Conservation (phyloP, 2,329 filamentous ascomycete genomes). For the Xylariales sp. region DNA sequence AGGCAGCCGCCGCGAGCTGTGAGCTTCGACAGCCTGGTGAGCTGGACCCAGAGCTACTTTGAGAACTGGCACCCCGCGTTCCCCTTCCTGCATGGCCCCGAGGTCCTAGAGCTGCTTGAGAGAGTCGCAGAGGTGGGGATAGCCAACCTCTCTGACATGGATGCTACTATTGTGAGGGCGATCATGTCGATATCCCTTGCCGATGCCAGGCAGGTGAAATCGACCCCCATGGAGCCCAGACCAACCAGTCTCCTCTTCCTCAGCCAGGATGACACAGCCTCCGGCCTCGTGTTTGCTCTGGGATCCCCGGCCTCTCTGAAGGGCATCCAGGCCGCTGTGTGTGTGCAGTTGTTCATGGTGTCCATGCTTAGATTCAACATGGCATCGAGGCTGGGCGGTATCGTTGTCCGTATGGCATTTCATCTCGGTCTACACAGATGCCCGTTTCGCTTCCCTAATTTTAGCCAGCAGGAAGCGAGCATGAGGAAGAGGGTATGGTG, state of each 20-base stretch:
- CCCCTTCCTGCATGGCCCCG: slow-evolving; percentile 51
- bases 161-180: slow-evolving; percentile 40
- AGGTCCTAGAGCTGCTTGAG: slow-evolving; percentile 42
- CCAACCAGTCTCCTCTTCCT: slow-evolving; percentile 41
- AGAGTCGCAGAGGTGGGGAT: slow-evolving; percentile 28
- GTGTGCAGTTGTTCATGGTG: slow-evolving; percentile 49
- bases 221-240: slow-evolving; percentile 23
- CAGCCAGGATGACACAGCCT: slow-evolving; percentile 44
- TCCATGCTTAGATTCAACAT: slow-evolving; percentile 53
- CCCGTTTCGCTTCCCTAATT: slow-evolving; percentile 46
- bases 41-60: slow-evolving; percentile 50
- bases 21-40: slow-evolving; percentile 43
- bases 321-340: slow-evolving; percentile 45
- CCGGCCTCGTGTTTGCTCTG: slow-evolving; percentile 41
- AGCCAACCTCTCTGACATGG: slow-evolving; percentile 23
- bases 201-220: slow-evolving; percentile 42
- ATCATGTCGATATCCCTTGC: slow-evolving; percentile 50
- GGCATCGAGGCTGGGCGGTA: slow-evolving; percentile 50
- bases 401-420: slow-evolving; percentile 50
- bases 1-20: slow-evolving; percentile 15
- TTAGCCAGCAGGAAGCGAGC: slow-evolving; percentile 38
- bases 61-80: slow-evolving; percentile 54
- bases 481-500: slow-evolving; percentile 51
- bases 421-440: slow-evolving; percentile 57
- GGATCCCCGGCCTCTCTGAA: slow-evolving; percentile 41